Conservation (phyloP, 441 rosid species). For the Erodium texanum region DNA sequence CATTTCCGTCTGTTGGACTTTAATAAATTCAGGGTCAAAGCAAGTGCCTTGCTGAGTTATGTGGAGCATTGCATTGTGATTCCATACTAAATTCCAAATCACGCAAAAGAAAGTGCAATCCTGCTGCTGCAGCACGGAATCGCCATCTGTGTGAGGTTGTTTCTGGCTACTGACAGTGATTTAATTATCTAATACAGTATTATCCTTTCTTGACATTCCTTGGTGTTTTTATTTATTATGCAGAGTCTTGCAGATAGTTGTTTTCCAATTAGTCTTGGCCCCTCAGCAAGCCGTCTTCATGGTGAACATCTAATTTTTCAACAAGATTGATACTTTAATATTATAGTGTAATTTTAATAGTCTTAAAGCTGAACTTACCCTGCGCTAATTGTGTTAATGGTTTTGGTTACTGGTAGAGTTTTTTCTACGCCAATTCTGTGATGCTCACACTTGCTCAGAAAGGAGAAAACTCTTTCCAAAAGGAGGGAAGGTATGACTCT, state of each 20-base stretch:
- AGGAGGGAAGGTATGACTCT: conserved; percentile 84
- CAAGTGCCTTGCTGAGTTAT: conserved; percentile 87
- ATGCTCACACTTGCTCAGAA: conserved; percentile 76
- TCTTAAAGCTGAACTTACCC: not conserved
- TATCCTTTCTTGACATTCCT: conserved; percentile 6
- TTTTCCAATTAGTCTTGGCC: conserved; percentile 71
- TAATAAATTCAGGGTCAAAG: conserved; percentile 50
- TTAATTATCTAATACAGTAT: conserved; percentile 6
- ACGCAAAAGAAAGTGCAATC: conserved; percentile 93
- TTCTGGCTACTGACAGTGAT: conserved; percentile 14
- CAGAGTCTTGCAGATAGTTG: conserved; percentile 89
- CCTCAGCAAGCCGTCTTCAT: conserved; percentile 74
- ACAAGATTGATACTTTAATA: no score
- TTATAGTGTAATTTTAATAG: no score
- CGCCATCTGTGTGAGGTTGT: conserved; percentile 88
- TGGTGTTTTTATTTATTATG: conserved; percentile 19
- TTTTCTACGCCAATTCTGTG: conserved; percentile 86
- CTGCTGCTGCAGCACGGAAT: conserved; percentile 74
- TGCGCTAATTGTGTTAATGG: conserved; percentile 16
- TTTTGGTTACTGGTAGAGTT: conserved; percentile 41
- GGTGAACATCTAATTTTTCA: conserved; percentile 63
- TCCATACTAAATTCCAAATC: no score
- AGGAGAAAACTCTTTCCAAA: conserved; percentile 54
- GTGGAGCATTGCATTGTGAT: conserved; percentile 97
- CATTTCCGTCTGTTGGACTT: no score